Evolutionary conservation across 2,329 filamentous ascomycete genomes (phyloP).

Genomic region (Stachybotrys elegans): DNA sequence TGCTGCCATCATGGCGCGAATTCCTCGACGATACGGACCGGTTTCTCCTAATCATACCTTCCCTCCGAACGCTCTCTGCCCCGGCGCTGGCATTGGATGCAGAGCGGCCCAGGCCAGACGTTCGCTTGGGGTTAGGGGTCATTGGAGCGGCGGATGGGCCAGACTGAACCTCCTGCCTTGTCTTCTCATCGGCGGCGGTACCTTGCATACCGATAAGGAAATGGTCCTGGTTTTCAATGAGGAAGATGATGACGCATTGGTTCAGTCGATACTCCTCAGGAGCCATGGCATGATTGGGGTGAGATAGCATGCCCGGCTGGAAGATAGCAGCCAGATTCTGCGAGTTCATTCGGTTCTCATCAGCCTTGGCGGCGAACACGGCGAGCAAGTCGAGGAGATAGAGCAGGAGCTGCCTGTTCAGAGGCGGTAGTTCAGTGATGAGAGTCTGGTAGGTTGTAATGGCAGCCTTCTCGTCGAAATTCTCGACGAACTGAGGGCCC

Average conservation of each 20-base stretch:
- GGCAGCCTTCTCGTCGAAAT: constrained; percentile 57
- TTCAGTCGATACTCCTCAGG: constrained; percentile 91
- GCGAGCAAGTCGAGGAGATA: constrained; percentile 95
- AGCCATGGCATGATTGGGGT: constrained; percentile 91
- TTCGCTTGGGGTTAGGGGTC: constrained; percentile 47
- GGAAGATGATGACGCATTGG: constrained; percentile 93
- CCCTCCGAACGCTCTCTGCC: constrained; percentile 79
- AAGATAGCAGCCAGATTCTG: constrained; percentile 95
- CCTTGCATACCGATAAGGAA: constrained; percentile 98
- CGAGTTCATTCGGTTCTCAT: constrained; percentile 95
- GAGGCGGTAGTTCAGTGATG: constrained; percentile 85
- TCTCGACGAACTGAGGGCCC: constrained; percentile 64
- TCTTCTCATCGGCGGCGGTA: constrained; percentile 89
- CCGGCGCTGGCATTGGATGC: constrained; percentile 85
- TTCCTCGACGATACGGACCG: constrained; percentile 89
- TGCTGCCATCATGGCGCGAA: constrained; percentile 68
- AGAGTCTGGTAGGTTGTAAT: constrained; percentile 81
- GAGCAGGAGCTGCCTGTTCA: constrained; percentile 88
- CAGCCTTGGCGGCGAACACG: constrained; percentile 94
- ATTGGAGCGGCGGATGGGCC: constrained; percentile 50
- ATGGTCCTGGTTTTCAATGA: constrained; percentile 97
- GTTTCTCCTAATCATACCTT: constrained; percentile 76
- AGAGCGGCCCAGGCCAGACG: constrained; percentile 54
- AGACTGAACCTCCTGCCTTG: constrained; percentile 59
- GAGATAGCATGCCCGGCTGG: constrained; percentile 91